A percentile compares a stretch with the other conserved stretches of the same genome.
phyloP scores from a whole-genome alignment of 2,329 filamentous ascomycete species.

The Stromatinia cepivora region DNA sequence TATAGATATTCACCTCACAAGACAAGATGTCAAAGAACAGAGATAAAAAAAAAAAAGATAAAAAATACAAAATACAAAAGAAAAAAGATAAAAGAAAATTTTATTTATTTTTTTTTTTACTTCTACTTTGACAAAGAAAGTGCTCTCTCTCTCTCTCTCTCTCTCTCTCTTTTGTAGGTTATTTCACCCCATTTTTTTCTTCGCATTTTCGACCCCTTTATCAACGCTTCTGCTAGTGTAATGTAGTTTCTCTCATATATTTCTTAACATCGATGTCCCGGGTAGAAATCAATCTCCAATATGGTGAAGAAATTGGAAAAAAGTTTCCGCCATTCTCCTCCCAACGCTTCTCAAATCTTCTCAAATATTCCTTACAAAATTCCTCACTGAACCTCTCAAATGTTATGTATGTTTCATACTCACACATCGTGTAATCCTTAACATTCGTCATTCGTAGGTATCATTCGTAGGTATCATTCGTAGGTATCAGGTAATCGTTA shows the following conservation, averaged over 20 bases:
- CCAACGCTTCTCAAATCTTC: neutral
- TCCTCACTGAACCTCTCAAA: neutral
- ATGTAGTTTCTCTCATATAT: neutral
- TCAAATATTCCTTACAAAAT: neutral
- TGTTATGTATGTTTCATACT: neutral
- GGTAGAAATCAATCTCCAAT: neutral
- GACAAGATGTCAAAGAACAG: neutral
- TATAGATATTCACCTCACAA: neutral
- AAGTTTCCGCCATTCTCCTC: neutral
- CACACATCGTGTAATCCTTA: neutral
- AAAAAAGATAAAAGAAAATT: no score
- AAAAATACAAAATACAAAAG: no score
- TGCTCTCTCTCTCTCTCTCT: neutral
- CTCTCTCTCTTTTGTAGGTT: neutral
- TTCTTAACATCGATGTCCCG: neutral
- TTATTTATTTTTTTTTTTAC: no score
- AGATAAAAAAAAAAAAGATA: neutral
- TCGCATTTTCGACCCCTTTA: no score
- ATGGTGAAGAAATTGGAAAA: neutral
- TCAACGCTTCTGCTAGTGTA: neutral
- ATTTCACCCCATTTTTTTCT: neutral
- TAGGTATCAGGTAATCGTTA: neutral
- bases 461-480: no score
- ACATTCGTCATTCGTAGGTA: neutral
- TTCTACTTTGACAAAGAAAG: neutral